phyloP scores from a whole-genome alignment of 805 yeast species.

The Cyberlindnera nakhonratchasimensis region DNA sequence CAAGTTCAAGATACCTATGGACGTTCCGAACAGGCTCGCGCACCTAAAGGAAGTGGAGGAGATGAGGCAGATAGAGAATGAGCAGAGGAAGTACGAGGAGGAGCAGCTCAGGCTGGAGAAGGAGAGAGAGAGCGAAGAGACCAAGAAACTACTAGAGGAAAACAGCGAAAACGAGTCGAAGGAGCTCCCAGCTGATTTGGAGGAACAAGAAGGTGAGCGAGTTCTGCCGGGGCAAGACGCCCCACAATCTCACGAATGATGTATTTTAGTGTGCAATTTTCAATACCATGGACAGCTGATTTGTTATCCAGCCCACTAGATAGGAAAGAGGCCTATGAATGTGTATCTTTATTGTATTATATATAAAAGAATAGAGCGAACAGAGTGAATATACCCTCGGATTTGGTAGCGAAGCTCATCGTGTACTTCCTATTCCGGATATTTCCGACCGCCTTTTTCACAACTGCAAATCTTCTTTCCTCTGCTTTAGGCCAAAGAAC shows the following conservation, averaged over 20 bases:
- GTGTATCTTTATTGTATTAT: no score
- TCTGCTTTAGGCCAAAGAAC: no score
- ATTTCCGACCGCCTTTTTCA: background rate
- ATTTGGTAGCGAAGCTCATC: background rate
- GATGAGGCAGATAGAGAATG: constrained; percentile 3
- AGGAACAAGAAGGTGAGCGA: constrained; percentile 15
- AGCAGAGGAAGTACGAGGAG: constrained; percentile 14
- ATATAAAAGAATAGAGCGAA: no score
- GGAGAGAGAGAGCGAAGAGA: constrained; percentile 11
- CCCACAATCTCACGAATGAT: background rate
- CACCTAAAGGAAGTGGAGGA: constrained; percentile 2
- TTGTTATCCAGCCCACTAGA: no score
- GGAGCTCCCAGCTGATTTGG: background rate
- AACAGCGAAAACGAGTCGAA: constrained; percentile 49
- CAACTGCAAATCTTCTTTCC: constrained; percentile 1
- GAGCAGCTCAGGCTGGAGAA: constrained; percentile 13
- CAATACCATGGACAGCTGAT: background rate
- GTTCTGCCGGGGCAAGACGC: constrained; percentile 7
- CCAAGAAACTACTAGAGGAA: constrained; percentile 53
- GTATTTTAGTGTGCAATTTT: background rate
- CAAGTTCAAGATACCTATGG: constrained; percentile 15
- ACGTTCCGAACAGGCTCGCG: constrained; percentile 6
- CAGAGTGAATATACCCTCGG: no score
- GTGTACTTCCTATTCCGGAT: background rate
- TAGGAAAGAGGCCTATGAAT: no score